Conservation (phyloP, 176 grass and related monocot genomes). For the Phragmites australis region DNA sequence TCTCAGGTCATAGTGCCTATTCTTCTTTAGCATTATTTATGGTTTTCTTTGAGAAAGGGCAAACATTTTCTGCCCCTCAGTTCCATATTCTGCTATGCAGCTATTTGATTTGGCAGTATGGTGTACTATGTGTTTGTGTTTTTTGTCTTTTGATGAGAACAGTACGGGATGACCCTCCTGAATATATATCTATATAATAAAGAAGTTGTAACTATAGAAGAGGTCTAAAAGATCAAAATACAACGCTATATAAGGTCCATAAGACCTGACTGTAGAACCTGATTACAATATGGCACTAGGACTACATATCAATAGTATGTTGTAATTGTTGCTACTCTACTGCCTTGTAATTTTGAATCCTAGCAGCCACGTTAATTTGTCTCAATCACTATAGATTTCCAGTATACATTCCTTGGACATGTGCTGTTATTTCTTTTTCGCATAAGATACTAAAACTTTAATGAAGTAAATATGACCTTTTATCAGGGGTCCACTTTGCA, state of each 20-base stretch:
- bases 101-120: conserved; percentile 16
- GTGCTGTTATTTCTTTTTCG: conserved; percentile 1
- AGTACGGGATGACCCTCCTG: no score
- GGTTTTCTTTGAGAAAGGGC: background rate
- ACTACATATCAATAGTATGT: no score
- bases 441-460: no score
- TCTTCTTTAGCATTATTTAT: conserved; percentile 22
- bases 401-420: background rate
- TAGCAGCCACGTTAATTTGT: background rate
- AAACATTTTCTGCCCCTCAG: background rate
- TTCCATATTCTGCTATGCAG: background rate
- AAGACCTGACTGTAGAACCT: no score
- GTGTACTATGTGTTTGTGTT: no score
- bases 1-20: conserved; percentile 60
- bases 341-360: background rate
- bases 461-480: background rate
- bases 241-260: no score
- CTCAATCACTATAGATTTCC: background rate
- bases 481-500: background rate
- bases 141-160: no score
- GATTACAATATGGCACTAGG: no score
- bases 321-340: background rate
- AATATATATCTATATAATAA: no score
- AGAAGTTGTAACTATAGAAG: no score
- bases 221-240: no score